A percentile compares a stretch with the other conserved stretches of the same genome.
Evolutionary conservation across 345 rosid species (phyloP).

Genomic region (Lepidium aucheri): DNA sequence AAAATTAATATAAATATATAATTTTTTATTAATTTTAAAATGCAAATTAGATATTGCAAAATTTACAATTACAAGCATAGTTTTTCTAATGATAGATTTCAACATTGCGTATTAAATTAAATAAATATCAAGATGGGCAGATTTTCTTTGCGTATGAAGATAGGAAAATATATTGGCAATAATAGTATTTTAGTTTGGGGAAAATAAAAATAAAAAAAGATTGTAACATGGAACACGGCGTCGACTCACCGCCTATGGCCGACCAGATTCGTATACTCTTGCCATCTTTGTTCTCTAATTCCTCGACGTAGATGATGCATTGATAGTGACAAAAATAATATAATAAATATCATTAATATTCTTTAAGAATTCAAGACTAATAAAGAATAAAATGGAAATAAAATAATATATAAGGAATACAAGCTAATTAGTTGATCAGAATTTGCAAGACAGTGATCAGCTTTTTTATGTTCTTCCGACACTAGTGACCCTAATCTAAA

Average conservation of each 20-base stretch:
- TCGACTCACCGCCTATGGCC: constrained; percentile 25
- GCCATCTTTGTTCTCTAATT: constrained; percentile 7
- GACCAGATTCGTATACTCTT: constrained; percentile 10
- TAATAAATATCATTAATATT: neutral
- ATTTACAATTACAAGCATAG: too few relatives aligned
- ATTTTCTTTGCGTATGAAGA: neutral
- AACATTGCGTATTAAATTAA: neutral
- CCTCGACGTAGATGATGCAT: neutral
- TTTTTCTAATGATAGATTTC: neutral
- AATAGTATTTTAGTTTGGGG: neutral
- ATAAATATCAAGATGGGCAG: neutral
- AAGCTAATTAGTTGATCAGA: constrained; percentile 1
- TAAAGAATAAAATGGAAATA: too few relatives aligned
- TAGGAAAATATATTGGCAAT: neutral
- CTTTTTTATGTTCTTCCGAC: neutral
- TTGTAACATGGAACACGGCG: constrained; percentile 14
- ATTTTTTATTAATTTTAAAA: too few relatives aligned
- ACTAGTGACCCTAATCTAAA: too few relatives aligned
- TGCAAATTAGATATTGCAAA: too few relatives aligned
- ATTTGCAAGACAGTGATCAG: neutral
- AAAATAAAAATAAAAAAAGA: neutral
- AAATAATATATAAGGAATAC: neutral
- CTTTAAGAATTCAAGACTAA: neutral
- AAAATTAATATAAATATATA: too few relatives aligned
- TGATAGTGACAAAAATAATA: neutral